Conservation (phyloP, 371 early-diverging fungal genomes). For the Blakeslea trispora region DNA sequence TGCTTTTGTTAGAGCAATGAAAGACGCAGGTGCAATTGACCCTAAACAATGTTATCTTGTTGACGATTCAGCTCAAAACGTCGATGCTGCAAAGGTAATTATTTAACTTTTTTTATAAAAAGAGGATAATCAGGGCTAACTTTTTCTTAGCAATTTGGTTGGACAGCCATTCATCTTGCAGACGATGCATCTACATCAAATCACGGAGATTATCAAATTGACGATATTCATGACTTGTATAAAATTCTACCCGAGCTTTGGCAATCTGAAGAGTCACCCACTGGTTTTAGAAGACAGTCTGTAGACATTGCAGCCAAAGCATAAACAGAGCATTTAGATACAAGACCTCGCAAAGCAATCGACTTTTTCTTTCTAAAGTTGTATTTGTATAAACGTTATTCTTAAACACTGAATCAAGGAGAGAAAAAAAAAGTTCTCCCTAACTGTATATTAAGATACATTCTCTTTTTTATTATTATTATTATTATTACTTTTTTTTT, state of each 20-base stretch:
- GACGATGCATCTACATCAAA: conserved; percentile 45
- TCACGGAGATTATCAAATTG: conserved; percentile 64
- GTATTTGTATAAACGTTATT: too few relatives aligned
- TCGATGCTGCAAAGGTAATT: conserved; percentile 60
- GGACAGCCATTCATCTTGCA: conserved; percentile 72
- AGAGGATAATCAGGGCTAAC: too few relatives aligned
- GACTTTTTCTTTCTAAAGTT: too few relatives aligned
- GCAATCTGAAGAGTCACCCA: conserved; percentile 17
- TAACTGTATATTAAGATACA: too few relatives aligned
- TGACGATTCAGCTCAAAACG: conserved; percentile 73
- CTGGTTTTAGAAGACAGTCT: conserved; percentile 9
- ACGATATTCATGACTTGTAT: conserved; percentile 63
- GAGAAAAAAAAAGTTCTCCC: too few relatives aligned
- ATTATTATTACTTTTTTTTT: too few relatives aligned
- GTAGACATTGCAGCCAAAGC: conserved; percentile 15
- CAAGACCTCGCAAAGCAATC: not conserved
- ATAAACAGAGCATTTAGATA: not conserved
- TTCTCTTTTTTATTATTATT: too few relatives aligned
- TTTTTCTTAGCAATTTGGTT: conserved; percentile 62
- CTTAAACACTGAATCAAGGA: too few relatives aligned
- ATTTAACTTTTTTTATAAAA: not conserved
- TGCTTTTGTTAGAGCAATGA: conserved; percentile 69
- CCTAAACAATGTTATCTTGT: conserved; percentile 69
- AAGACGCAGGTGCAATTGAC: conserved; percentile 64
- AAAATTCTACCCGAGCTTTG: conserved; percentile 62